Evolutionary conservation across 768 basidiomycete species (phyloP), one percentile per base, ranked within the genome.

Genomic region (Podaxis sp.): DNA sequence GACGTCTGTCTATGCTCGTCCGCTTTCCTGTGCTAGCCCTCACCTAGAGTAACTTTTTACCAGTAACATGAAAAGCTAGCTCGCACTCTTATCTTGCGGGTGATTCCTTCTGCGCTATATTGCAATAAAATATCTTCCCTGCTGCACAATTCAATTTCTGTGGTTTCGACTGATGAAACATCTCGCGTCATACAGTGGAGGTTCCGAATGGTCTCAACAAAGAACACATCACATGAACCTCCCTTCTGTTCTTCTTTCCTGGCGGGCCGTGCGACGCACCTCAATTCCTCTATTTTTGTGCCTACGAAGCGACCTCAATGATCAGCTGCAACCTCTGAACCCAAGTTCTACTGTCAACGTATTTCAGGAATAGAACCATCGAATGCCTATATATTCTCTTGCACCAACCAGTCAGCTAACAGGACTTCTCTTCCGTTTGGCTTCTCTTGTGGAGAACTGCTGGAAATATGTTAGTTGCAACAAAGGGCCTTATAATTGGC

Each of bases 261-360:
- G 8, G 37, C 54, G 54, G 54, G 1, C 54, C 54, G 54, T 12
- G 11, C 38, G 8, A 8, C 22, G 12, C 36, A 22, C 54, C 38
- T 40, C 37, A 38, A 40, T 5, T 24, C 37, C 54, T 40, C 54
- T 55, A 55, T 55, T 55, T 55, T 55, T 40, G 37, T 55, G 36
- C 36, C 38, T 9, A 3, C n/a, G 54, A 55, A 55, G 54, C 54
- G 8, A 9, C 3, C 25, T n/a, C 19, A 24, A 17, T 38, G 54
- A 17, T 55, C 54, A 55, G 38, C 54, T 55, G 54, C 54, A 24
- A 55, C 29, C 22, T 13, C 49, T 22, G 12, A 24, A 12, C 19
- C 43, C 43, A 46, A 17, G 7, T 46, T 46, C 43, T 19, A n/a
- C 43, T 8, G 33, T n/a, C 13, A n/a, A 19, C 43, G 6, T 9